Evolutionary conservation across 306 rosid species (phyloP), one percentile per base, ranked within the genome.

Genomic region (Vachellia pachyceras): DNA sequence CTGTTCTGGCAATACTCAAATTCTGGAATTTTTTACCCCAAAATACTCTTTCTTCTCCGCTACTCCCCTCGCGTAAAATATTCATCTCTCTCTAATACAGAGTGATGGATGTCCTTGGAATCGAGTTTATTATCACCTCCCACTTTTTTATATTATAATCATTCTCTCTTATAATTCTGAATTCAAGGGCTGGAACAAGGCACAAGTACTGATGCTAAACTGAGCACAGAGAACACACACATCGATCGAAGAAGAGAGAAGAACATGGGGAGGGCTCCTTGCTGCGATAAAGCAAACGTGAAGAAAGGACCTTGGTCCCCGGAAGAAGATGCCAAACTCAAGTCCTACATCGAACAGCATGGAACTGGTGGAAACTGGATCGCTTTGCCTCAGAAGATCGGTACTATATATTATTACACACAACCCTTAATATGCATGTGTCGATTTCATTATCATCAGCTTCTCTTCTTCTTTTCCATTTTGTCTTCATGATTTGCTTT

Each of bases 321-420:
- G 1, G 98, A 94, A 79, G 98, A 94, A 92, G 98, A 94, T 23
- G 64, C 89, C 49, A 92, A 89, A 79, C 98, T 94, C 87, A 94
- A 94, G 82, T 91, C 97, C 22, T 92, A 89, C 78, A 94, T 94
- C 79, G 95, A 94, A 52, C 60, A 90, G 44, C 89, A 91, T 13
- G 97, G 97, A 36, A 94, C 98, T 33, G 95, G 97, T 3, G 97
- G 98, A 8, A 94, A 94, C 87, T 94, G 98, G 98, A 94, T 94
- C 54, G 98, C 98, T 52, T 90, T 94, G 84, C 98, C 98, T 0
- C 94, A 85, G 18, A 94, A 91, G 83, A 94, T 94, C 25, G 98
- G 98, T 94, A 82, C 5, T 46, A 46, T 17, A n/a, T 52, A n/a
- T 7, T 1, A 45, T 17, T 17, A 7, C 64, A 15, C 69, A 35